Evolutionary conservation across 2,329 filamentous ascomycete genomes (phyloP), one percentile per base, ranked within the genome.

Genomic region (Sclerotinia nivalis): DNA sequence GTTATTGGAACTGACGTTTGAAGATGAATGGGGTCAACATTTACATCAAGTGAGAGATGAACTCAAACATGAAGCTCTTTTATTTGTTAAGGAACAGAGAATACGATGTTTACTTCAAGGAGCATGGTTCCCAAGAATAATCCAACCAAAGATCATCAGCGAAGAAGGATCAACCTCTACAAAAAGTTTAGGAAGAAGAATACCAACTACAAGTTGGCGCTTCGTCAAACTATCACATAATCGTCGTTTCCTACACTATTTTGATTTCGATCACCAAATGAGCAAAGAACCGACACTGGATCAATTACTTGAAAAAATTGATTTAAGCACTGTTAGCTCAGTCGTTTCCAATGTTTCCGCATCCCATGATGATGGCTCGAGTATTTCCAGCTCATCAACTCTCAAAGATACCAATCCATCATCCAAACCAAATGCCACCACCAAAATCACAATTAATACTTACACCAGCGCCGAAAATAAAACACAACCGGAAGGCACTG

Each of bases 81-180:
- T 97, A 77, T 99, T 99, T 77, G 92, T 98, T 80, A 97, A 97
- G 80, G 96, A 99, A 81, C 96, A 99, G 80, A 89, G 96, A 50
- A 92, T 98, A 72, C 87, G 96, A 68, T 97, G 94, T 78, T 83
- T 99, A 52, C 86, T 98, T 5, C 87, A 93, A 74, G 96, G 96
- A 9, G 89, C 91, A 13, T 99, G 96, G 96, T 99, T 98, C 82
- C 65, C 80, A 77, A 77, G 66, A 75, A 79, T 70, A 73, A 78
- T 70, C 81, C 74, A 82, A 79, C 76, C 80, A 77, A 78, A 87
- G 83, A 73, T 81, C 74, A 76, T 84, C 80, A 66, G 79, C 78
- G 72, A 81, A 78, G 72, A 82, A 50, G 77, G 71, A 81, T 64
- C 47, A 1, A 67, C 72, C 60, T 55, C 61, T 34, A 56, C 20